A percentile compares a stretch with the other conserved stretches of the same genome.
Evolutionary conservation across 164 flowering plant species (phyloP).

Genomic region (Umbellularia californica): DNA sequence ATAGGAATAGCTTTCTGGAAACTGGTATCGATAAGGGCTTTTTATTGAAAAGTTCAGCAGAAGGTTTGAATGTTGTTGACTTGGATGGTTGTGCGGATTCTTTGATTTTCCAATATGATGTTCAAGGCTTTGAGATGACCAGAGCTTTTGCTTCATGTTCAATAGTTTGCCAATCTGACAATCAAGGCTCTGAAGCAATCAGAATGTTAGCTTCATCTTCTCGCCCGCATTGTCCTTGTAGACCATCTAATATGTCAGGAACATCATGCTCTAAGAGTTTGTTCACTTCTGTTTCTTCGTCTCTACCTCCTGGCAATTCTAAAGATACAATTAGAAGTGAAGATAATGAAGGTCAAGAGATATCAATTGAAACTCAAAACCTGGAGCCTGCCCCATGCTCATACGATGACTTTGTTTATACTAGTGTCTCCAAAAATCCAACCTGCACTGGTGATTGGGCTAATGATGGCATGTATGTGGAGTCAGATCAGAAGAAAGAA

Average conservation of each 20-base stretch:
- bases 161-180: slow-evolving; percentile 23
- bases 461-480: slow-evolving; percentile 24
- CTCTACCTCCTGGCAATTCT: slow-evolving; percentile 21
- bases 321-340: slow-evolving; percentile 20
- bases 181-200: slow-evolving; percentile 21
- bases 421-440: slow-evolving; percentile 28
- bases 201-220: slow-evolving; percentile 22
- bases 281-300: slow-evolving; percentile 10
- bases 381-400: slow-evolving; percentile 23
- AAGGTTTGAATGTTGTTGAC: slow-evolving; percentile 23
- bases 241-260: slow-evolving; percentile 25
- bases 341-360: slow-evolving; percentile 19
- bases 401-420: slow-evolving; percentile 34
- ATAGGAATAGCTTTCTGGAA: slow-evolving; percentile 31
- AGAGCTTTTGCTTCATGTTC: slow-evolving; percentile 25
- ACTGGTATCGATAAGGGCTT: slow-evolving; percentile 23
- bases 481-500: slow-evolving; percentile 27
- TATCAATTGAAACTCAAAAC: slow-evolving; percentile 26
- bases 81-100: slow-evolving; percentile 26
- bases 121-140: slow-evolving; percentile 23
- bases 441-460: slow-evolving; percentile 27
- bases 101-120: slow-evolving; percentile 24
- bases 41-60: slow-evolving; percentile 21
- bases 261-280: slow-evolving; percentile 30
- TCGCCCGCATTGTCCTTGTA: slow-evolving; percentile 23